phyloP scores from a whole-genome alignment of 2,329 filamentous ascomycete genomes.

The Aureobasidium leucospermi region DNA sequence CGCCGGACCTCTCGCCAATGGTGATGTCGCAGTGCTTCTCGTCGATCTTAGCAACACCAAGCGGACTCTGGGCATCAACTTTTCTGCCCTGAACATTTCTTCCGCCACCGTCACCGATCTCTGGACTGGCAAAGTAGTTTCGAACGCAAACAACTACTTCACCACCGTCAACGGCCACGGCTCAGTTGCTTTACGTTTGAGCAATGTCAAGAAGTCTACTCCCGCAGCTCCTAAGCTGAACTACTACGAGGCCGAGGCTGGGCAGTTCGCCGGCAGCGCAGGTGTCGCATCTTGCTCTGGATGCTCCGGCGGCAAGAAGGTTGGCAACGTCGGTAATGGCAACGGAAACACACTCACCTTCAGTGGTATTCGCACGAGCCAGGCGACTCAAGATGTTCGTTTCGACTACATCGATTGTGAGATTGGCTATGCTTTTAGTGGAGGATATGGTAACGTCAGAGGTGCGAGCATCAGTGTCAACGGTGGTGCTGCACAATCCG shows the following conservation, averaged over 20 bases:
- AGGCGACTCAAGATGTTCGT: slow-evolving; percentile 27
- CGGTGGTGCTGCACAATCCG: slow-evolving; percentile 27
- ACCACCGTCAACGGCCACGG: slow-evolving; percentile 23
- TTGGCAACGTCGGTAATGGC: slow-evolving; percentile 24
- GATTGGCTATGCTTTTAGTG: slow-evolving; percentile 29
- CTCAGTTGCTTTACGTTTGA: slow-evolving; percentile 28
- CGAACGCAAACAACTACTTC: slow-evolving; percentile 18
- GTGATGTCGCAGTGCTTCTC: slow-evolving; percentile 29
- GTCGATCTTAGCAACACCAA: slow-evolving; percentile 32
- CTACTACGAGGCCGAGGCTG: slow-evolving; percentile 29
- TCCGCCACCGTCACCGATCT: slow-evolving; percentile 31
- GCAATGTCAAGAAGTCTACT: slow-evolving; percentile 23
- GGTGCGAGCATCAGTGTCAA: slow-evolving; percentile 34
- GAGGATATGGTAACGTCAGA: slow-evolving; percentile 28
- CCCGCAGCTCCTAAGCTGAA: slow-evolving; percentile 13
- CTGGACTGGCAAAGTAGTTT: slow-evolving; percentile 24
- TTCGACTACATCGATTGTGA: slow-evolving; percentile 38
- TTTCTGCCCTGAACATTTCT: slow-evolving; percentile 26
- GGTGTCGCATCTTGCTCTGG: slow-evolving; percentile 25
- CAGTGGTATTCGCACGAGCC: slow-evolving; percentile 21
- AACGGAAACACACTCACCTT: slow-evolving; percentile 24
- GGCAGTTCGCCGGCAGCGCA: slow-evolving; percentile 27
- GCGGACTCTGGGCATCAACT: slow-evolving; percentile 26
- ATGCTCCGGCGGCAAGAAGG: slow-evolving; percentile 28
- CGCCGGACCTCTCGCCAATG: slow-evolving; percentile 30